A percentile compares a stretch with the other conserved stretches of the same genome.
Conservation (phyloP, 768 basidiomycete species). For the Tulasnella sp. region DNA sequence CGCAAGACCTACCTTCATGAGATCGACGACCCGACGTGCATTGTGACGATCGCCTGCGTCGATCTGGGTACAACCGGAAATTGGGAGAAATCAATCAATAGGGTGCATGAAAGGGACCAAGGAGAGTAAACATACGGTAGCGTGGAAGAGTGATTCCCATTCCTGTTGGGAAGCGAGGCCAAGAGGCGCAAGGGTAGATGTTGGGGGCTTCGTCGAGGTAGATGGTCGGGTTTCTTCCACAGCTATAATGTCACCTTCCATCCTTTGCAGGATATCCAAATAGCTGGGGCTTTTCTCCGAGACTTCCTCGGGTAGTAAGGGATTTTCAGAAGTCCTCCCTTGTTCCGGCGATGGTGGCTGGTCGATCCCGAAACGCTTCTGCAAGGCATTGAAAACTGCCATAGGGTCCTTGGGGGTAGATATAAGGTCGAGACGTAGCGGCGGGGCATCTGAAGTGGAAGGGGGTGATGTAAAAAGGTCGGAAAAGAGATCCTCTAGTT, state of each 20-base stretch:
- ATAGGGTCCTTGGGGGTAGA: not conserved
- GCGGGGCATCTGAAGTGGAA: not conserved
- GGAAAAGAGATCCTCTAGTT: slow-evolving; percentile 11
- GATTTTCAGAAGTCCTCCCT: not conserved
- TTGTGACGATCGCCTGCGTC: slow-evolving; percentile 45
- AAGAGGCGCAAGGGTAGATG: slow-evolving; percentile 38
- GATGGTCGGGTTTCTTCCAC: slow-evolving; percentile 16
- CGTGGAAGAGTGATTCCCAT: slow-evolving; percentile 52
- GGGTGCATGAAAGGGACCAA: not conserved
- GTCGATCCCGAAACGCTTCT: slow-evolving; percentile 3
- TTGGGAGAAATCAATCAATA: slow-evolving; percentile 41
- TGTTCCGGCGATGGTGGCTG: not conserved
- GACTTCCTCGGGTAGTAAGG: not conserved
- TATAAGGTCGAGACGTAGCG: not conserved
- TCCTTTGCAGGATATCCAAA: not conserved
- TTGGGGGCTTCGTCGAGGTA: not conserved
- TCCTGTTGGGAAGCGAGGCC: slow-evolving; percentile 50
- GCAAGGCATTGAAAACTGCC: not conserved
- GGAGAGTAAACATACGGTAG: slow-evolving; percentile 42
- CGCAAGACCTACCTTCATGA: slow-evolving; percentile 47
- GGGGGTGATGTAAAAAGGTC: slow-evolving; percentile 20
- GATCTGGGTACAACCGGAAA: slow-evolving; percentile 40
- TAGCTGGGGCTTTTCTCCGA: not conserved
- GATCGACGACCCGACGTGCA: slow-evolving; percentile 48
- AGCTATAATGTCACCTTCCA: not conserved